phyloP scores from a whole-genome alignment of 2,329 filamentous ascomycete genomes.

The Xylaria sp. region DNA sequence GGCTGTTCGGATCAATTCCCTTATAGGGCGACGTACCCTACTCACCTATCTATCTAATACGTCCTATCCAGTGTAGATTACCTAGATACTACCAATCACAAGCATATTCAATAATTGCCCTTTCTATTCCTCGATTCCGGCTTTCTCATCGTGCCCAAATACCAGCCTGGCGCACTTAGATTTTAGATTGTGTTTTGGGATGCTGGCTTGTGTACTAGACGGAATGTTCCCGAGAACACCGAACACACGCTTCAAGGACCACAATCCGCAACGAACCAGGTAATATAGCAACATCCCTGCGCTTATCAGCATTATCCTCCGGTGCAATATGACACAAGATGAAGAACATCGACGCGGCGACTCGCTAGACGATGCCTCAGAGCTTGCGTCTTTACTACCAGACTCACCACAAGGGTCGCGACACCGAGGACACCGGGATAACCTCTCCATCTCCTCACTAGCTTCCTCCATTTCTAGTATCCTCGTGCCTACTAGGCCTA shows the following conservation, averaged over 20 bases:
- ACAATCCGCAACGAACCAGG: not conserved
- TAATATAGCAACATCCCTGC: slow-evolving; percentile 4
- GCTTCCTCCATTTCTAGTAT: slow-evolving; percentile 38
- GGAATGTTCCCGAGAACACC: slow-evolving; percentile 13
- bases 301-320: not conserved
- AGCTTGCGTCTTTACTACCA: slow-evolving; percentile 26
- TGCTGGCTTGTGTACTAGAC: slow-evolving; percentile 13
- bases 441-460: slow-evolving; percentile 44
- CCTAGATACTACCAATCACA: too few relatives aligned
- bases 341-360: slow-evolving; percentile 16
- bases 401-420: slow-evolving; percentile 37
- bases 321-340: slow-evolving; percentile 19
- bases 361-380: slow-evolving; percentile 32
- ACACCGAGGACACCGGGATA: slow-evolving; percentile 32
- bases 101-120: slow-evolving; percentile 12
- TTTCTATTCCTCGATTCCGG: slow-evolving; percentile 13
- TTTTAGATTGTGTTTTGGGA: slow-evolving; percentile 14
- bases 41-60: slow-evolving; percentile 5
- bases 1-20: slow-evolving; percentile 17
- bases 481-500: slow-evolving; percentile 44
- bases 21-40: slow-evolving; percentile 9
- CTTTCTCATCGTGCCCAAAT: slow-evolving; percentile 18
- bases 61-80: too few relatives aligned
- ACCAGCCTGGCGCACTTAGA: not conserved
- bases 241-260: not conserved